These are phyloP conservation scores for Spathaspora jeffriesii DNA, from an alignment of 1,139 yeast genomes.

Conservation along the genomic window DNA sequence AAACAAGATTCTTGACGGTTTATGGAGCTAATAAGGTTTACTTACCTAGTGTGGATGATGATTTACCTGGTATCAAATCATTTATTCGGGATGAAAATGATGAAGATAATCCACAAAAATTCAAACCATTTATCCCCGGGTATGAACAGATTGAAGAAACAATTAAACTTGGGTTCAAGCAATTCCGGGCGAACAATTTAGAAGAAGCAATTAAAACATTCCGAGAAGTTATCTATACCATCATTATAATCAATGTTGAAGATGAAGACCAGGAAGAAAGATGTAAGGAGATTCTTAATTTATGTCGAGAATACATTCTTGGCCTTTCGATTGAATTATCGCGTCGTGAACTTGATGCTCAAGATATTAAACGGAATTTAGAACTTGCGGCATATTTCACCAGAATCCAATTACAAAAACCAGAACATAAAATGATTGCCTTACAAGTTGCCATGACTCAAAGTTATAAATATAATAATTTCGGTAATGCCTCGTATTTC, in stretches of 20 bases:
- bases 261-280: slow-evolving; percentile 75
- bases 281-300: slow-evolving; percentile 68
- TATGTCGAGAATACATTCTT: slow-evolving; percentile 87
- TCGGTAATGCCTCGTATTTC: slow-evolving; percentile 85
- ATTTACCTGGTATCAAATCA: slow-evolving; percentile 66
- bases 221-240: slow-evolving; percentile 76
- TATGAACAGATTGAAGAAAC: slow-evolving; percentile 64
- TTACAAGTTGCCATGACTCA: slow-evolving; percentile 95
- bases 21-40: slow-evolving; percentile 79
- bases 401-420: slow-evolving; percentile 74
- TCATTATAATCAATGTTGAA: slow-evolving; percentile 71
- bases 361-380: slow-evolving; percentile 78
- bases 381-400: slow-evolving; percentile 98
- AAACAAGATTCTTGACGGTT: slow-evolving; percentile 78
- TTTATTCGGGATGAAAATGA: slow-evolving; percentile 65
- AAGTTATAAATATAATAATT: slow-evolving; percentile 86
- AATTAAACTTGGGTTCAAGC: slow-evolving; percentile 76
- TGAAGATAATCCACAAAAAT: slow-evolving; percentile 55
- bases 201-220: slow-evolving; percentile 78
- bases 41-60: slow-evolving; percentile 65
- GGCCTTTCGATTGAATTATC: slow-evolving; percentile 89
- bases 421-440: slow-evolving; percentile 78
- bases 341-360: slow-evolving; percentile 76
- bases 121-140: slow-evolving; percentile 76
- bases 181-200: slow-evolving; percentile 81